These are phyloP conservation scores for Phymatotrichopsis omnivora DNA, from an alignment of 2,329 filamentous ascomycete genomes.

Conservation along the genomic window DNA sequence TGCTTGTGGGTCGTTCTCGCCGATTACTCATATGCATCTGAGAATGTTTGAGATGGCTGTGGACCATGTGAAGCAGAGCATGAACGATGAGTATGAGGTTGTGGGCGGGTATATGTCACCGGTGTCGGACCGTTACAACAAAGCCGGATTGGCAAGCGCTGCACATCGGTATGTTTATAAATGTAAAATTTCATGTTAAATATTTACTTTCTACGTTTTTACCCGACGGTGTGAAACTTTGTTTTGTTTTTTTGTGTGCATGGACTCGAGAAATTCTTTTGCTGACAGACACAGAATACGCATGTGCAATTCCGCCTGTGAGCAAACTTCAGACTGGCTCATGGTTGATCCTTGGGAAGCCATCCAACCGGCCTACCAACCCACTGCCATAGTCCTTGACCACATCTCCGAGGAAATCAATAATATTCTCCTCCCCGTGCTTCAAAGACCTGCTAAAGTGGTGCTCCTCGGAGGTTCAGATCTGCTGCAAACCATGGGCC, in stretches of 20 bases:
- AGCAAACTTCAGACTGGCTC: conserved; percentile 64
- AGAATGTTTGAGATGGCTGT: conserved; percentile 83
- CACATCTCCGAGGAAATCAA: conserved; percentile 91
- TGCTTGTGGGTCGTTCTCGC: conserved; percentile 62
- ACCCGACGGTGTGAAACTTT: too few relatives aligned
- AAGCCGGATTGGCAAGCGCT: conserved; percentile 64
- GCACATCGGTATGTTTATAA: conserved; percentile 47
- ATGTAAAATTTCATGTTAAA: conserved; percentile 1
- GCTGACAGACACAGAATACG: conserved; percentile 45
- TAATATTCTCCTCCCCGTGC: conserved; percentile 40
- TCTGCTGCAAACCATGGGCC: conserved; percentile 61
- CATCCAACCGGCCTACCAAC: conserved; percentile 71
- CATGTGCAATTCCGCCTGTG: conserved; percentile 78
- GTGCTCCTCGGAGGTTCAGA: conserved; percentile 72
- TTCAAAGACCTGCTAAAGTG: conserved; percentile 57
- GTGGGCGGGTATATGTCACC: conserved; percentile 76
- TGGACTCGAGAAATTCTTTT: too few relatives aligned
- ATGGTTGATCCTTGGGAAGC: conserved; percentile 88
- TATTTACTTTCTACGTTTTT: not conserved
- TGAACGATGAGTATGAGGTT: conserved; percentile 59
- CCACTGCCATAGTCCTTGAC: conserved; percentile 79
- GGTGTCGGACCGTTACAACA: conserved; percentile 68
- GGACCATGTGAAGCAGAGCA: conserved; percentile 66
- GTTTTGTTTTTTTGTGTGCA: too few relatives aligned
- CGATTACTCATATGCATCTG: conserved; percentile 65